Evolutionary conservation across 257 asterid genomes (phyloP).

Genomic region (Solanum clarkiae): DNA sequence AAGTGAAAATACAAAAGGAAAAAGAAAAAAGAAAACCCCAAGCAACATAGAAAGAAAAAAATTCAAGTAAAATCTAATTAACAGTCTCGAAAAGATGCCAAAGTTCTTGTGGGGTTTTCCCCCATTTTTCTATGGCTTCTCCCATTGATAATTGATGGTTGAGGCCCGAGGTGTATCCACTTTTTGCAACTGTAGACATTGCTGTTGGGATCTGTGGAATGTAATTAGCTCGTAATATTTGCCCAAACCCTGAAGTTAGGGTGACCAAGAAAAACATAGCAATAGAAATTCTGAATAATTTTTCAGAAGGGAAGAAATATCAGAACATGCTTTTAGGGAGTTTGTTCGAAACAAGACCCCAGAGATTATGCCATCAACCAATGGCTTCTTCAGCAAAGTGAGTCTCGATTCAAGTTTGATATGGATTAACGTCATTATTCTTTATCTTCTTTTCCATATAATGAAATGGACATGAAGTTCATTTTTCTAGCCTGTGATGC

Average conservation of each 20-base stretch:
- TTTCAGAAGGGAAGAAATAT: conserved; percentile 63
- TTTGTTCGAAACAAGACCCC: conserved; percentile 53
- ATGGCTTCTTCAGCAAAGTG: conserved; percentile 43
- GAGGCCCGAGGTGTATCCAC: conserved; percentile 84
- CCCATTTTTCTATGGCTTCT: conserved; percentile 40
- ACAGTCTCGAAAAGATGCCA: neutral
- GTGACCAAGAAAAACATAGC: conserved; percentile 75
- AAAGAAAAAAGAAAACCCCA: no score
- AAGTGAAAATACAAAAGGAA: no score
- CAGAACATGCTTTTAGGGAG: conserved; percentile 56
- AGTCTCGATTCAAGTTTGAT: neutral
- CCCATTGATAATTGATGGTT: conserved; percentile 63
- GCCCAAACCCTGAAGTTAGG: conserved; percentile 84
- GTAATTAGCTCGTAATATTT: conserved; percentile 75
- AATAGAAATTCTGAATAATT: conserved; percentile 66
- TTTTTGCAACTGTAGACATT: conserved; percentile 75
- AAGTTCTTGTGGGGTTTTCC: neutral
- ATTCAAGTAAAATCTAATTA: neutral
- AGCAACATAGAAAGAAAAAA: no score
- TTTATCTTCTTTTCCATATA: neutral
- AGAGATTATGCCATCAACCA: conserved; percentile 67
- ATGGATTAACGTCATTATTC: neutral
- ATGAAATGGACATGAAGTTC: neutral
- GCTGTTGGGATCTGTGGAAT: conserved; percentile 86
- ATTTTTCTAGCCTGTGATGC: conserved; percentile 7